A percentile compares a stretch with the other conserved stretches of the same genome.
phyloP scores from a whole-genome alignment of 345 rosid genomes.

The Populus euphratica region DNA sequence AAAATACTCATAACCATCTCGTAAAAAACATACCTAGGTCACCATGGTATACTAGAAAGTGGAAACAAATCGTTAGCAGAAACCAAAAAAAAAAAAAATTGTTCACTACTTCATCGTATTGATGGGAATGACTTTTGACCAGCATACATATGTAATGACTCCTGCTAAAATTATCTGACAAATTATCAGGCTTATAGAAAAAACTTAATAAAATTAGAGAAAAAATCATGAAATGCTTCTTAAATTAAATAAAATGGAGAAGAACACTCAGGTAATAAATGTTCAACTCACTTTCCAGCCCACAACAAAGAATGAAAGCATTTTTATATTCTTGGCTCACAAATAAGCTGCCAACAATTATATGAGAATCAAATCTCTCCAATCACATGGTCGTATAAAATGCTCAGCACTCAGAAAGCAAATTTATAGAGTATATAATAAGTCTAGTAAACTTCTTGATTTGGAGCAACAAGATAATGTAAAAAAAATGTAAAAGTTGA shows the following conservation, averaged over 20 bases:
- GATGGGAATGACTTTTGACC: too few relatives aligned
- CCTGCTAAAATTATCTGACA: too few relatives aligned
- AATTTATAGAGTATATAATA: neutral
- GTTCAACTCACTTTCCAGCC: neutral
- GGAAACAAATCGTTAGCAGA: neutral
- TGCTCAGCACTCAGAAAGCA: neutral
- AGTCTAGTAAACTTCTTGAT: neutral
- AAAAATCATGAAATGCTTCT: too few relatives aligned
- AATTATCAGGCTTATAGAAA: neutral
- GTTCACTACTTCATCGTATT: neutral
- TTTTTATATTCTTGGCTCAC: neutral
- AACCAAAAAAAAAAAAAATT: neutral
- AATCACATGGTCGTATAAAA: neutral
- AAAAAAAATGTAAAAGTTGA: conserved; percentile 2
- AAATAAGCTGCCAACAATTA: neutral
- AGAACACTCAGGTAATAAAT: neutral
- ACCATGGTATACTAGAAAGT: too few relatives aligned
- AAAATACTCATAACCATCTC: too few relatives aligned
- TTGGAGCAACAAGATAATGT: neutral
- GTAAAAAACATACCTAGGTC: too few relatives aligned
- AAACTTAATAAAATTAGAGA: neutral
- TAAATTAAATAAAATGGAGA: too few relatives aligned
- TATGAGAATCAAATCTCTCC: neutral
- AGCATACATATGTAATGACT: too few relatives aligned
- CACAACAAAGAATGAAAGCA: neutral